Conservation (phyloP, 805 yeast species). For the Wickerhamiella kurtzmanii region DNA sequence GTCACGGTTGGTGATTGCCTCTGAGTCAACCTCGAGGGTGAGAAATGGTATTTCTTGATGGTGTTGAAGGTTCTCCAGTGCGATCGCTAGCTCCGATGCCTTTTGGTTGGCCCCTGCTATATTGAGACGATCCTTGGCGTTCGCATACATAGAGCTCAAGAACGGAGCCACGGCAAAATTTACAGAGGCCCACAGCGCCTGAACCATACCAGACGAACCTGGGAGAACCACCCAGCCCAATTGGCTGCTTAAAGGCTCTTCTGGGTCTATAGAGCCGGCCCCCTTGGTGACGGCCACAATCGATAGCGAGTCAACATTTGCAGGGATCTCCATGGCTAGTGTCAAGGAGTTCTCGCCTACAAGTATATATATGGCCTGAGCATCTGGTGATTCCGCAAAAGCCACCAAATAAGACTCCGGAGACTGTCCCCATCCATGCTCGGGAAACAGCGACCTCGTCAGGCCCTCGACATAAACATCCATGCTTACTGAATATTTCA, state of each 20-base stretch:
- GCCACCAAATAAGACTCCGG: neutral
- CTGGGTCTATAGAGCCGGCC: neutral
- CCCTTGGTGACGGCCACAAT: neutral
- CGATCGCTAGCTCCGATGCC: slow-evolving; percentile 43
- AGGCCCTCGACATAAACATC: neutral
- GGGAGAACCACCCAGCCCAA: neutral
- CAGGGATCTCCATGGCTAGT: neutral
- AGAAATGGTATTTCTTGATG: slow-evolving; percentile 50
- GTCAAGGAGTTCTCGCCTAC: neutral
- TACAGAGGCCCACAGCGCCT: neutral
- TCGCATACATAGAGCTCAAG: neutral
- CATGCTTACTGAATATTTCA: neutral
- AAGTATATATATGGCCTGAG: neutral
- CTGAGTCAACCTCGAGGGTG: slow-evolving; percentile 19
- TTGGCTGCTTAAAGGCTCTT: neutral
- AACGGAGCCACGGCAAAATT: neutral
- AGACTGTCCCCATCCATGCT: neutral
- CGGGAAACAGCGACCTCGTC: neutral
- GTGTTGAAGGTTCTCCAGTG: slow-evolving; percentile 55
- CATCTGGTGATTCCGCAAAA: neutral
- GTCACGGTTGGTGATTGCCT: slow-evolving; percentile 38
- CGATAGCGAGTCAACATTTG: neutral
- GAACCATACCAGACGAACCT: neutral
- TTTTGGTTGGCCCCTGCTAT: neutral
- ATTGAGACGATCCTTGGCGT: neutral